These are phyloP conservation scores for Halteria grandinella DNA, from an alignment of 73 alveolate genomes.

Conservation along the genomic window DNA sequence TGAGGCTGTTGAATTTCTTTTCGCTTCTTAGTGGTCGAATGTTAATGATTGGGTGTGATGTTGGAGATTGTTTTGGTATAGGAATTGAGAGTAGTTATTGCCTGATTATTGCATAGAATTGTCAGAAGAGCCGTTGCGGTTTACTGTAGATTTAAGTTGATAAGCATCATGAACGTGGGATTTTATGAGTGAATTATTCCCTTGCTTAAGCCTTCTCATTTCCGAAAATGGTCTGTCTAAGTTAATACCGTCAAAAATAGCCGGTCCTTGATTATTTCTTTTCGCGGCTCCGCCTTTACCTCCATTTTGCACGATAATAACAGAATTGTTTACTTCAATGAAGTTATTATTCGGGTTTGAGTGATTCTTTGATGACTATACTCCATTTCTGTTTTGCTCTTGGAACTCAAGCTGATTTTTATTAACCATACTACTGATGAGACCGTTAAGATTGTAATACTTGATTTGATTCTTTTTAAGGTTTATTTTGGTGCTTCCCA, in stretches of 20 bases:
- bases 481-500: background rate
- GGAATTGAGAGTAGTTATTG: too few species aligned
- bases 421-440: background rate
- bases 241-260: background rate
- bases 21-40: too few species aligned
- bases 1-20: too few species aligned
- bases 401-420: background rate
- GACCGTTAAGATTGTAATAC: background rate
- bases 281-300: background rate
- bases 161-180: background rate
- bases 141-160: too few species aligned
- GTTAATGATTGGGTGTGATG: too few species aligned
- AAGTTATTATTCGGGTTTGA: conserved; percentile 11
- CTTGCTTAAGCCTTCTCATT: conserved; percentile 12
- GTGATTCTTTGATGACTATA: too few species aligned
- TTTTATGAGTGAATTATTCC: background rate
- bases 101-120: too few species aligned
- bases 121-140: too few species aligned
- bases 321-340: conserved; percentile 31
- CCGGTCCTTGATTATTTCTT: background rate
- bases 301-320: background rate
- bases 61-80: too few species aligned
- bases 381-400: background rate
- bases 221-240: conserved; percentile 33
- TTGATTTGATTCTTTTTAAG: conserved; percentile 4